Conservation (phyloP, 257 asterid genomes). For the Mentha longifolia region DNA sequence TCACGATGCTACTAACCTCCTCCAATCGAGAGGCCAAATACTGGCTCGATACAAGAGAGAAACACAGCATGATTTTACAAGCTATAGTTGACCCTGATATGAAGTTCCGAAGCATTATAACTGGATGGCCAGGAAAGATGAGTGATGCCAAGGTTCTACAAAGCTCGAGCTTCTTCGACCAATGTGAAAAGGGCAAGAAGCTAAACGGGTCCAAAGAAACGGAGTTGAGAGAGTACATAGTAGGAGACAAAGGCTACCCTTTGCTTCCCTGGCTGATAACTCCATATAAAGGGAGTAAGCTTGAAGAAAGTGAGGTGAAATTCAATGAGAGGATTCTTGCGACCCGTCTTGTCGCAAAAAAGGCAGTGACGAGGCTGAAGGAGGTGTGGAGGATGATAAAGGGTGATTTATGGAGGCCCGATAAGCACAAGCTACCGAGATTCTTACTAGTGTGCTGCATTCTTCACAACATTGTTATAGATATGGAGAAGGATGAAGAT, state of each 20-base stretch:
- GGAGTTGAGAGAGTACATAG: slow-evolving; percentile 62
- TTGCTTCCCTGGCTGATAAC: slow-evolving; percentile 83
- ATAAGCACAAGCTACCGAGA: slow-evolving; percentile 81
- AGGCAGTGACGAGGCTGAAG: slow-evolving; percentile 71
- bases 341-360: slow-evolving; percentile 55
- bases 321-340: slow-evolving; percentile 58
- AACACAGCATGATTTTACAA: slow-evolving; percentile 84
- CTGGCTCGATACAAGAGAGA: slow-evolving; percentile 60
- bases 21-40: slow-evolving; percentile 61
- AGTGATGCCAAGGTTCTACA: slow-evolving; percentile 52
- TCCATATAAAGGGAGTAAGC: slow-evolving; percentile 62
- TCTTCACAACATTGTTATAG: slow-evolving; percentile 78
- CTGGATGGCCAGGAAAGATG: slow-evolving; percentile 84
- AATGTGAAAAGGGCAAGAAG: slow-evolving; percentile 55
- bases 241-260: slow-evolving; percentile 74
- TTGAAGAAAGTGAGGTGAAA: slow-evolving; percentile 44
- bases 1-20: slow-evolving; percentile 65
- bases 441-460: slow-evolving; percentile 75
- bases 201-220: slow-evolving; percentile 48
- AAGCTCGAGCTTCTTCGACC: slow-evolving; percentile 52
- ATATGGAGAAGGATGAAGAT: slow-evolving; percentile 67
- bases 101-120: slow-evolving; percentile 60
- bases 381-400: slow-evolving; percentile 78
- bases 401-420: slow-evolving; percentile 91
- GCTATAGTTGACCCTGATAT: slow-evolving; percentile 70